Conservation (phyloP, 176 grass and related monocot species). For the Aegilops bicornis region DNA sequence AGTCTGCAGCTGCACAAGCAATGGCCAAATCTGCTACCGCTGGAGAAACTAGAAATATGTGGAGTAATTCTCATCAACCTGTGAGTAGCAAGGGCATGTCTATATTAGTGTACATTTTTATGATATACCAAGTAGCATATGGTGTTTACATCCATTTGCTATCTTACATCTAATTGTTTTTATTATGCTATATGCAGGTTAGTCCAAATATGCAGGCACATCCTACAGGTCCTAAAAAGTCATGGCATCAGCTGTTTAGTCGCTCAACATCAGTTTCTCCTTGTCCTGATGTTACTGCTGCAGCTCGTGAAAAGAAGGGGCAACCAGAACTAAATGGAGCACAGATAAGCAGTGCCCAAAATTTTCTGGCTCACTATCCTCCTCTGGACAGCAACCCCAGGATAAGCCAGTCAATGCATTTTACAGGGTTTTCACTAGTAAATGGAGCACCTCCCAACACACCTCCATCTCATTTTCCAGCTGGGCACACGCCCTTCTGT, state of each 20-base stretch:
- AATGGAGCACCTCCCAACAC: constrained; percentile 28
- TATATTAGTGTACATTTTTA: constrained; percentile 8
- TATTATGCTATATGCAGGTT: constrained; percentile 52
- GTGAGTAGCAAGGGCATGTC: constrained; percentile 53
- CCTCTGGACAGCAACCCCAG: constrained; percentile 43
- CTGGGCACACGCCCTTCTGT: constrained; percentile 47
- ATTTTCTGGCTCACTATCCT: constrained; percentile 45
- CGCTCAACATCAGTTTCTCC: constrained; percentile 62
- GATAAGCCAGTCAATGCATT: constrained; percentile 37
- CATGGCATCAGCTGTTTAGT: constrained; percentile 86
- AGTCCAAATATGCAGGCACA: constrained; percentile 62
- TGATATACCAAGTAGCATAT: background rate
- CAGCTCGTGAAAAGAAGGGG: constrained; percentile 33
- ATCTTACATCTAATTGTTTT: constrained; percentile 27
- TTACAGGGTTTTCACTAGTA: constrained; percentile 44
- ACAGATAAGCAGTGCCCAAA: constrained; percentile 51
- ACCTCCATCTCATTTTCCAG: constrained; percentile 39
- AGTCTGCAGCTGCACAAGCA: constrained; percentile 40
- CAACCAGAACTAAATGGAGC: constrained; percentile 39
- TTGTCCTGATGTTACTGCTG: constrained; percentile 47
- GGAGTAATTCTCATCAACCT: constrained; percentile 49
- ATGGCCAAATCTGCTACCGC: constrained; percentile 39
- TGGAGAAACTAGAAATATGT: constrained; percentile 54
- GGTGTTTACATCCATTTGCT: constrained; percentile 18
- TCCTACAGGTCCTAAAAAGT: constrained; percentile 56